Evolutionary conservation across 176 grass and related monocot genomes (phyloP), one percentile per base, ranked within the genome.

Genomic region (Puccinellia tenuiflora): DNA sequence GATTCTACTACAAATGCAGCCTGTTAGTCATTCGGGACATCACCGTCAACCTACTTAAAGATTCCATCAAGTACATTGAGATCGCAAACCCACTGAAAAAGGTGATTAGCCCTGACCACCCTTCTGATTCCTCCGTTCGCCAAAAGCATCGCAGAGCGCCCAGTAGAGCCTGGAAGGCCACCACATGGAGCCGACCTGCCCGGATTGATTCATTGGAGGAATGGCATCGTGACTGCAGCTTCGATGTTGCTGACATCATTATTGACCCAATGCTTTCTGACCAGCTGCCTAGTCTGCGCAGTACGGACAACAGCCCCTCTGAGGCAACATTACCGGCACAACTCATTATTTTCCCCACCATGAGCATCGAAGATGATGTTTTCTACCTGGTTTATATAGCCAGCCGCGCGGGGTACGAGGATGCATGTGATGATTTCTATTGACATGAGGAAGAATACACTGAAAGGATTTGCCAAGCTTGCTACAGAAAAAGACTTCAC

Each of bases 321-420:
- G 12, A 70, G 22, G 12, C 0, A 26, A 43, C 13, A 28, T 71
- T 46, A 9, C 42, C 21, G 29, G 1, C 1, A 0, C 46, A 3
- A 18, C 18, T 52, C 67, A 26, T 69, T 50, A 15, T 14, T 1
- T 81, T 14, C 15, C 65, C 79, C 8, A 70, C 65, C 65, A 29
- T 70, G 10, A 70, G 79, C 65, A 68, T 81, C 47, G 47, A 81
- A 13, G 79, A 40, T 2, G 47, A 81, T 24, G 2, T 4, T 17
- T 62, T 55, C 2, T 81, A 69, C 48, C 37, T 70, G 14, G 9
- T 70, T 3, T 69, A 47, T 1, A 69, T 13, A n/a, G 64, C 71
- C 46, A 0, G 1, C 28, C 16, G 8, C 1, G 12, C 1, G 7
- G n/a, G 13, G 10, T 0, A 56, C n/a, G n/a, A n/a, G n/a, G 3